Base-by-base conservation (phyloP, 352 stramenopile genomes). In the Globisporangium canariense region DNA sequence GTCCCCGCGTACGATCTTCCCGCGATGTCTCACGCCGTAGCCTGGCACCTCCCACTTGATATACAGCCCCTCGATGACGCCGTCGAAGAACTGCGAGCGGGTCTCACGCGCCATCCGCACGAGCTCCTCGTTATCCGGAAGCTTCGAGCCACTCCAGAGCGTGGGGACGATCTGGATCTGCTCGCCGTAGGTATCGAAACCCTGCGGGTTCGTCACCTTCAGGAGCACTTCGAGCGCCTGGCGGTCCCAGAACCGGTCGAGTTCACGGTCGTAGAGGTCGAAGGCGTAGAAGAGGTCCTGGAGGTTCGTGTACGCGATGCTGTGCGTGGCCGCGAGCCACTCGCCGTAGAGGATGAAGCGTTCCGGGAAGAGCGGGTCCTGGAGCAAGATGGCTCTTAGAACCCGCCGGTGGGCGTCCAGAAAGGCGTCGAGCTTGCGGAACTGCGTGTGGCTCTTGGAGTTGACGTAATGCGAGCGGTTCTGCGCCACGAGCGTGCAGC, bases 271-370 rank as follows among this genome's bases (percentile, higher is more conserved):
- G 66, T 78, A 95, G 54, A 96, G 64, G 62, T 92, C 87, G 64
- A 94, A 96, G 14, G 74, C 83, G 63, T 95, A 87, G 60, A 95
- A 95, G 10, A 79, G 54, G 61, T 75, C 86, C 11, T 73, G 64
- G 2, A 96, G 72, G 4, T 62, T 64, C 4, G 79, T 73, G 67
- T 96, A 96, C 64, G 79, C n/a, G 56, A 95, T 84, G 58, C 83
- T 94, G 66, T 96, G 86, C 54, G 76, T 88, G 14, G 85, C 83
- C 11, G 82, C 81, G 18, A 92, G 65, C 86, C 86, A 96, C 61
- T 95, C 88, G 45, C 86, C 88, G 65, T 88, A 96, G 18, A 96
- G 64, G 32, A 92, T 86, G 59, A 83, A 90, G 18, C 81, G 78
- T 10, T 87, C 76, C 0, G 83, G 83, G 50, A 88, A 88, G 32